Evolutionary conservation across 2,329 filamentous ascomycete genomes (phyloP), one percentile per base, ranked within the genome.

Genomic region (Pseudofabraea citricarpa): DNA sequence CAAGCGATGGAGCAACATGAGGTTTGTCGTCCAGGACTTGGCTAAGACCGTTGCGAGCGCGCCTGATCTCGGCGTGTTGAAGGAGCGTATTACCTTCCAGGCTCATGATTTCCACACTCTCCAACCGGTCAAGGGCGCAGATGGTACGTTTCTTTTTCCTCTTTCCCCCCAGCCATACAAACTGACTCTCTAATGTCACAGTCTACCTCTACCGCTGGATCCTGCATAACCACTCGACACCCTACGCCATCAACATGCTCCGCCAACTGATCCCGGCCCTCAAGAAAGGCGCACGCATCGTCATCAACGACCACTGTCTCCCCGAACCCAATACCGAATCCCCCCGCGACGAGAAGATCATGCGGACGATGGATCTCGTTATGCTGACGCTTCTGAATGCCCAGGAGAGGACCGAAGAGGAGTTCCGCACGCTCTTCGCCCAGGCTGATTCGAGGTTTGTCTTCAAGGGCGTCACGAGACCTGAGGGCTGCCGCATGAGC

Each of bases 141-240:
- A 80, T 52, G 70, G 70, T 72, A 51, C 45, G 64, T 31, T 21
- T 5, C 3, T 29, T 15, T 40, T n/a, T 27, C 20, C 22, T 20
- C 16, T 1, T 6, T 3, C 5, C 6, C 8, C 4, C 9, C n/a
- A 22, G n/a, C n/a, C n/a, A n/a, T n/a, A n/a, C n/a, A 26, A 33
- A 5, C 3, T 23, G 2, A 2, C 8, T 4, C 22, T 3, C 15
- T 22, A 6, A 7, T 15, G 39, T 70, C 5, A n/a, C 16, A 31
- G 65, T 80, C 15, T 83, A 81, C 61, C 69, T 75, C 52, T 72
- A 81, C 59, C 73, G 76, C 37, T 74, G 72, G 68, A 79, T 83
- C 48, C 60, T 83, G 6, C 77, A 83, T 56, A 79, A 83, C 61
- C 79, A 78, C 64, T 72, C 76, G 0, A 77, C 77, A 12, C 68